Base-by-base conservation (phyloP, 1,284 basidiomycete species). In the Ustilago lituana region DNA sequence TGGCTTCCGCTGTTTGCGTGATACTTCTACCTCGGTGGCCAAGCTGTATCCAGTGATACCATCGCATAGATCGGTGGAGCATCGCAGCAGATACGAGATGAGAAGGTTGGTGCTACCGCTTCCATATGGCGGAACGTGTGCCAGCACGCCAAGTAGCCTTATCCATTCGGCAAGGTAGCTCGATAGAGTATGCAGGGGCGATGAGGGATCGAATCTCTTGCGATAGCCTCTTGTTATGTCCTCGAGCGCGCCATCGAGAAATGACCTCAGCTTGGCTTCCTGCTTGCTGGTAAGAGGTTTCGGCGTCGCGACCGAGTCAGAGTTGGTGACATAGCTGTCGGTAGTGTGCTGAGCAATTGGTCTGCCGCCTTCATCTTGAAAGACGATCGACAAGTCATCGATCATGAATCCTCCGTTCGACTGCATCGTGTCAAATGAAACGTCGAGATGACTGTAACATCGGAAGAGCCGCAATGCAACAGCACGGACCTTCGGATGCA, bases 31-130 rank as follows among this genome's bases (percentile, higher is more conserved):
- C 38, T 65, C 67, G 62, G 65, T 70, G 0, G 49, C 67, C 14
- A 73, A 27, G 29, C 55, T 43, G 19, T 78, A 79, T 10, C 76
- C 77, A 6, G 55, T 44, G 39, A 79, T 66, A 0, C 74, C 77
- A 32, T 79, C 77, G n/a, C 62, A 48, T 8, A 79, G 35, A 2
- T 79, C 77, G 11, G 67, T 67, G 1, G 73, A 76, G 32, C 67
- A 58, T 4, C 77, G 64, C 19, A 79, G 44, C 10, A 79, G 61
- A 33, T 79, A 78, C 6, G 69, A 61, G 32, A 76, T 60, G 37
- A 69, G 66, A 17, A 79, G 48, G 35, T 73, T 69, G n/a, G 66
- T 65, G 46, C 61, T 62, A 3, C 62, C 62, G 26, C 62, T 40
- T 19, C 69, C 67, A 23, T 67, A 57, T 12, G 73, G 74, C 7